phyloP scores from a whole-genome alignment of 352 stramenopile genomes.

The Aphanomyces cochlioides region DNA sequence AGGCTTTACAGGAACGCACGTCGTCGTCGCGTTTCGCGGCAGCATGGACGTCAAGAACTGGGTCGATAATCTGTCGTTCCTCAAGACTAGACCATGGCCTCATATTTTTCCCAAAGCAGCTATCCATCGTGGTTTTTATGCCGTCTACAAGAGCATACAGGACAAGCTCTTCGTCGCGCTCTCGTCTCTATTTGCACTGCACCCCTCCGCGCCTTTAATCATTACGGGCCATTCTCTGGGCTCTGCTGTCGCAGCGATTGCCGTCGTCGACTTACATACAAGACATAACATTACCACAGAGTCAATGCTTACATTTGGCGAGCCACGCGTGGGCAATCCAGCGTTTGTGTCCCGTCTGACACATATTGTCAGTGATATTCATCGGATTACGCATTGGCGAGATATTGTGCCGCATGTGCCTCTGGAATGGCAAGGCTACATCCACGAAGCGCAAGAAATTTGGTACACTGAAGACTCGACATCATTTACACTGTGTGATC shows the following conservation, averaged over 20 bases:
- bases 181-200: constrained; percentile 33
- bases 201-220: constrained; percentile 51
- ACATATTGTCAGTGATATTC: constrained; percentile 55
- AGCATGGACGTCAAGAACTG: constrained; percentile 82
- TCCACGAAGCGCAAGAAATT: constrained; percentile 72
- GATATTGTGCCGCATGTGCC: constrained; percentile 76
- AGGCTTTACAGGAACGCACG: constrained; percentile 52
- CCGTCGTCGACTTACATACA: constrained; percentile 66
- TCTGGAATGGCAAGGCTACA: constrained; percentile 68
- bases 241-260: constrained; percentile 64
- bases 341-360: constrained; percentile 57
- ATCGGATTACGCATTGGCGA: constrained; percentile 70
- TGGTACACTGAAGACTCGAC: constrained; percentile 79
- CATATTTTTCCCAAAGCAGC: constrained; percentile 48
- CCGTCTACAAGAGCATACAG: constrained; percentile 65
- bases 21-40: constrained; percentile 75
- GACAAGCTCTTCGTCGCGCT: constrained; percentile 46
- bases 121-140: constrained; percentile 80
- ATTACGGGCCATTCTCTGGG: constrained; percentile 75
- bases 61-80: constrained; percentile 81
- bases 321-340: constrained; percentile 67
- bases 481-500: constrained; percentile 56
- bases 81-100: constrained; percentile 64
- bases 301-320: constrained; percentile 68
- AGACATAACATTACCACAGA: constrained; percentile 54